Percentiles rank a stretch among this genome's conserved stretches.
phyloP scores from a whole-genome alignment of 352 stramenopile genomes.

The Salisapilia sapeloensis region DNA sequence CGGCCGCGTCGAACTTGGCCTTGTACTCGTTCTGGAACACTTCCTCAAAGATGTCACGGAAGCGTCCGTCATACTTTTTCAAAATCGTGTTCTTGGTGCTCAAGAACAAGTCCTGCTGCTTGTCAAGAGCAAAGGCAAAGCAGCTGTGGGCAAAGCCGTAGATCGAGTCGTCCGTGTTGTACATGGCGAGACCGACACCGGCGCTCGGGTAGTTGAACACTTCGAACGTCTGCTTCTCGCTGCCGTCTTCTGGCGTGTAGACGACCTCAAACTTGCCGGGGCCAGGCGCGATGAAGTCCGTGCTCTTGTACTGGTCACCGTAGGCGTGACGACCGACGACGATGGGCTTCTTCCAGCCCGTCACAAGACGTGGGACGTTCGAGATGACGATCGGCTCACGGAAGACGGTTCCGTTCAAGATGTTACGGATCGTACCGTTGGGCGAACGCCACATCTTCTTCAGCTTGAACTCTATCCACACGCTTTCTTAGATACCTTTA shows the following conservation, averaged over 20 bases:
- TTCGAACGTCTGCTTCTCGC: conserved; percentile 21
- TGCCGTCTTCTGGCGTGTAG: conserved; percentile 39
- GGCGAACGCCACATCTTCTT: conserved; percentile 53
- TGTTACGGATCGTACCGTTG: conserved; percentile 74
- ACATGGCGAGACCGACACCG: conserved; percentile 62
- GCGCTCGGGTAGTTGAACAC: conserved; percentile 50
- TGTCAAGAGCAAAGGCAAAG: conserved; percentile 43
- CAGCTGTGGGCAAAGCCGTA: conserved; percentile 55
- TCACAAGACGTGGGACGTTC: conserved; percentile 59
- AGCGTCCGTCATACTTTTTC: conserved; percentile 61
- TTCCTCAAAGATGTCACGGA: conserved; percentile 73
- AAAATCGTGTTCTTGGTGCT: conserved; percentile 78
- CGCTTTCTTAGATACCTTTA: background rate
- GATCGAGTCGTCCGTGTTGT: conserved; percentile 75
- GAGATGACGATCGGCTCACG: conserved; percentile 69
- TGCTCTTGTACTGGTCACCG: conserved; percentile 67
- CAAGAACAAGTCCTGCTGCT: conserved; percentile 47
- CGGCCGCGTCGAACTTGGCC: conserved; percentile 43
- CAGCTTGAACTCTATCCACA: conserved; percentile 39
- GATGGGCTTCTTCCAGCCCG: conserved; percentile 66
- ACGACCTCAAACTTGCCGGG: conserved; percentile 60
- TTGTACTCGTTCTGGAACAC: conserved; percentile 69
- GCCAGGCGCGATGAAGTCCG: conserved; percentile 43
- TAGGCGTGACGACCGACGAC: conserved; percentile 63
- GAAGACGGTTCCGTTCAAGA: conserved; percentile 68